These are phyloP conservation scores for Penicillium sp. DNA, from an alignment of 2,329 filamentous ascomycete genomes.

Conservation along the genomic window DNA sequence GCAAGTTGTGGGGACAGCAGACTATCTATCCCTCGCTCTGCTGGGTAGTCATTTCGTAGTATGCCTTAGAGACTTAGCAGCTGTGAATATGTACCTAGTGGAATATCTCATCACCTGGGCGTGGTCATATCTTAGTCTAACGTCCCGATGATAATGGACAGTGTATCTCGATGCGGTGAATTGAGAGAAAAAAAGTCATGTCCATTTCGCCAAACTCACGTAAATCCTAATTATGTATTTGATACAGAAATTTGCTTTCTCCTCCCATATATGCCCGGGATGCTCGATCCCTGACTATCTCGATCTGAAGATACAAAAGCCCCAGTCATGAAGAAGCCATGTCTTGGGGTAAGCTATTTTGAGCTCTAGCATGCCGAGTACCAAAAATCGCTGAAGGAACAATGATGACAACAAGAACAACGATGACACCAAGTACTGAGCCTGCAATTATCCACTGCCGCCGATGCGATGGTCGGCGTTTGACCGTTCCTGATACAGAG, in stretches of 20 bases:
- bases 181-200: neutral
- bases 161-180: neutral
- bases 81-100: too few species aligned
- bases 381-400: conserved; percentile 9
- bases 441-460: conserved; percentile 5
- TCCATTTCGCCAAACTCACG: neutral
- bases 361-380: neutral
- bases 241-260: neutral
- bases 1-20: too few species aligned
- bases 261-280: neutral
- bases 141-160: too few species aligned
- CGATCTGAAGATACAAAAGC: neutral
- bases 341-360: neutral
- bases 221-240: neutral
- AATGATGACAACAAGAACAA: conserved; percentile 9
- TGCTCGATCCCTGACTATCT: neutral
- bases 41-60: too few species aligned
- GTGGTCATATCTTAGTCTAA: too few species aligned
- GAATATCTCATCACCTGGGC: too few species aligned
- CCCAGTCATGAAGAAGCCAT: neutral
- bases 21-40: too few species aligned
- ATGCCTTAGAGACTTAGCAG: too few species aligned
- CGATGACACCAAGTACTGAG: neutral
- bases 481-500: conserved; percentile 5
- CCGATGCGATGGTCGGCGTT: neutral